Base-by-base conservation (phyloP, 2,329 filamentous ascomycete genomes). In the Curvularia spicifera region DNA sequence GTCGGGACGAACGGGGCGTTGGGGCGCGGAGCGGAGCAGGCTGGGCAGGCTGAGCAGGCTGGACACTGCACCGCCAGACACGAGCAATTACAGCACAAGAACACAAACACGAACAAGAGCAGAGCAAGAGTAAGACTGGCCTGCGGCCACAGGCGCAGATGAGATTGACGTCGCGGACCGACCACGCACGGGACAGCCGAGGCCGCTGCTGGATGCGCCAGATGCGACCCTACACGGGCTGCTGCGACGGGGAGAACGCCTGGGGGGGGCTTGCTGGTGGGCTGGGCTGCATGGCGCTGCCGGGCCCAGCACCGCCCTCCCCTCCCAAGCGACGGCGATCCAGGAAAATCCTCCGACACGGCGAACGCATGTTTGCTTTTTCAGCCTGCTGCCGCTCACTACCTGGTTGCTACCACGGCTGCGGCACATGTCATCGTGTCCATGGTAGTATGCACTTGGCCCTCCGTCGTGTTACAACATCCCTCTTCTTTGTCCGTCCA, bases 261-360 rank as follows among this genome's bases (percentile, higher is more conserved):
- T 47, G 45, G 45, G 20, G 46, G 20, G 46, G 29, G 31, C 46
- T 20, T 35, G 12, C 20, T 31, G 7, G 29, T 31, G 29, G 29
- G 29, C 29, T 4, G 29, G 26, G 6, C 29, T 31, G 29, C 29
- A 31, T 31, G 29, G 24, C 24, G 24, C 20, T 5, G 33, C 20
- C 37, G 20, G n/a, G 37, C 37, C n/a, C 39, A 24, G 42, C 12
- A 26, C 40, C 24, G 13, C 42, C 7, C 20, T 13, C 24, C 15
- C 47, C 20, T 13, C 24, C 15, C 47, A 50, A 52, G 33, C 55
- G 55, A 53, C 22, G 56, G 46, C 52, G 56, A 59, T 59, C 56
- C 4, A 26, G 2, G 15, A 29, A 51, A 26, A 51, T 56, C 35
- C 52, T 59, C 56, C 52, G 56, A 55, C 24, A 44, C 22, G 18